These are phyloP conservation scores for Flaveria trinervia DNA, from an alignment of 129 eudicot species.

Conservation along the genomic window DNA sequence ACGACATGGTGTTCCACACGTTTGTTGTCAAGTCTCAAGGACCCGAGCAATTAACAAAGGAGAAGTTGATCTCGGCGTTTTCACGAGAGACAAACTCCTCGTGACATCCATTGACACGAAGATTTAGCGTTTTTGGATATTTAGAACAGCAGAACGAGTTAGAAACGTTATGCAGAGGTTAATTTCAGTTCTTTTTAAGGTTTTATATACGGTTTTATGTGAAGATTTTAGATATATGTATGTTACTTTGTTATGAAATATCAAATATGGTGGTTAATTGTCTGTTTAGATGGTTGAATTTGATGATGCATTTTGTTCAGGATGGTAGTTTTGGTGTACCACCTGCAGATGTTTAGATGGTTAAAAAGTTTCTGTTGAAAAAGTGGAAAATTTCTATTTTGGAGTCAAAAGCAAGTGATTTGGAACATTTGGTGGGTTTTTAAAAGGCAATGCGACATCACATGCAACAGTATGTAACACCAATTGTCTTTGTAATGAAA, in stretches of 20 bases:
- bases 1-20: constrained; percentile 69
- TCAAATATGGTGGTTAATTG: constrained; percentile 17
- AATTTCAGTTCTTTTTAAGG: constrained; percentile 23
- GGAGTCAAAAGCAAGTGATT: background rate
- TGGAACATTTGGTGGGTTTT: constrained; percentile 6
- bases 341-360: background rate
- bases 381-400: background rate
- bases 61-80: constrained; percentile 61
- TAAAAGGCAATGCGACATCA: background rate
- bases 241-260: constrained; percentile 28
- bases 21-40: constrained; percentile 66
- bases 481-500: background rate
- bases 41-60: constrained; percentile 66
- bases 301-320: background rate
- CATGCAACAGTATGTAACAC: background rate
- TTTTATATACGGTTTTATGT: constrained; percentile 28
- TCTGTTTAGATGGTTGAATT: constrained; percentile 1
- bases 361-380: background rate
- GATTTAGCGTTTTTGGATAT: constrained; percentile 18
- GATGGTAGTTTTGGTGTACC: background rate
- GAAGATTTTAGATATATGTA: constrained; percentile 25
- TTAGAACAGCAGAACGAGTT: constrained; percentile 25
- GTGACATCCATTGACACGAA: constrained; percentile 10
- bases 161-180: constrained; percentile 15
- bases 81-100: constrained; percentile 48